Evolutionary conservation across 2,329 filamentous ascomycete genomes (phyloP).

Genomic region (Clarireedia monteithiana): DNA sequence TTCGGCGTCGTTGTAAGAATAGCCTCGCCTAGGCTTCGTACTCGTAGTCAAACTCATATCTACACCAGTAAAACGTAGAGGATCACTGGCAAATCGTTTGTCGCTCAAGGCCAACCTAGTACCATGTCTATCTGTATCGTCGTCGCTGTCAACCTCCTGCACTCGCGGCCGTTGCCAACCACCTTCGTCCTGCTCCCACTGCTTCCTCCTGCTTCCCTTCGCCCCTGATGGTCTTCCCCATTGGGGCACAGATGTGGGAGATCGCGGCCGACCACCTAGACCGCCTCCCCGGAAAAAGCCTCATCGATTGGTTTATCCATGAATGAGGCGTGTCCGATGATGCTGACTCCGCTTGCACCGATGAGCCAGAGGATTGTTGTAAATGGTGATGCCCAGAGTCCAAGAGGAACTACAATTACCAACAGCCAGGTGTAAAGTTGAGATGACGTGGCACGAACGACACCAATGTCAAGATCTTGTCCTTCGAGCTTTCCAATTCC

Average conservation of each 20-base stretch:
- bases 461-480: slow-evolving; percentile 78
- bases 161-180: slow-evolving; percentile 43
- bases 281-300: slow-evolving; percentile 99
- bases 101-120: slow-evolving; percentile 41
- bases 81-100: slow-evolving; percentile 50
- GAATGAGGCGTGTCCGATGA: slow-evolving; percentile 88
- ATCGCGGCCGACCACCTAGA: slow-evolving; percentile 99
- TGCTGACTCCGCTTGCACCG: slow-evolving; percentile 87
- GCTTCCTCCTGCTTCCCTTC: slow-evolving; percentile 56
- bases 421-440: slow-evolving; percentile 91
- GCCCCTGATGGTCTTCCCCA: slow-evolving; percentile 99
- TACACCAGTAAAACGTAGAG: slow-evolving; percentile 52
- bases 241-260: slow-evolving; percentile 88
- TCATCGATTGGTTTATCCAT: slow-evolving; percentile 99
- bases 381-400: slow-evolving; percentile 78
- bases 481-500: slow-evolving; percentile 86
- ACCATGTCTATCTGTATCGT: slow-evolving; percentile 45
- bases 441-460: slow-evolving; percentile 74
- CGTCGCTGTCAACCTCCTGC: slow-evolving; percentile 58
- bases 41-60: slow-evolving; percentile 39
- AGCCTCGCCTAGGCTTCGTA: slow-evolving; percentile 21
- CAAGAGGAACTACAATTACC: slow-evolving; percentile 74
- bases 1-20: slow-evolving; percentile 37
- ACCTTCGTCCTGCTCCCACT: slow-evolving; percentile 41
- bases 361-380: slow-evolving; percentile 88